phyloP scores from a whole-genome alignment of 495 filamentous ascomycete genomes.

The Hamigera avellanea region DNA sequence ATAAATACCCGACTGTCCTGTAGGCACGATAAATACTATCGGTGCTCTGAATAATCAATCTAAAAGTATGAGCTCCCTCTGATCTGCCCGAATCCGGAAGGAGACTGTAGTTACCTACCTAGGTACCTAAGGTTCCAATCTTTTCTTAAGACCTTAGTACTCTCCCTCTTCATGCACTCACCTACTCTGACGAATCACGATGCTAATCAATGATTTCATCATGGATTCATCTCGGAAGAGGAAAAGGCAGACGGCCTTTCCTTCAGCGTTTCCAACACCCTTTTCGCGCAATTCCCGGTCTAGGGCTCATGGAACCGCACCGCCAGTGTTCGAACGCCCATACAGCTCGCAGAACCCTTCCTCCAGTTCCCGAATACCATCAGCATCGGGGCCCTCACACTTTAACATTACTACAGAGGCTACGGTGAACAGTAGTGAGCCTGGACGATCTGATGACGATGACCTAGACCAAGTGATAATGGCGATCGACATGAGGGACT shows the following conservation, averaged over 20 bases:
- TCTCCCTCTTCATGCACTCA: too few relatives aligned
- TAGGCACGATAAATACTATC: too few relatives aligned
- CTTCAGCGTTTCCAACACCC: neutral
- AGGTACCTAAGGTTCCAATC: too few relatives aligned
- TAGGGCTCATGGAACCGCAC: neutral
- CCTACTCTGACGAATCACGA: too few relatives aligned
- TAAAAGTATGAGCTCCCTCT: too few relatives aligned
- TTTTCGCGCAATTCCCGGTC: neutral
- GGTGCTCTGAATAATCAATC: too few relatives aligned
- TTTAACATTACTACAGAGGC: constrained; percentile 6
- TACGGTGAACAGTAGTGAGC: constrained; percentile 1
- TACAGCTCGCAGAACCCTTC: neutral
- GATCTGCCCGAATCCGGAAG: too few relatives aligned
- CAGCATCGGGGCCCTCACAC: constrained; percentile 4
- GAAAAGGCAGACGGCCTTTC: neutral
- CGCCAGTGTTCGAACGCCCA: neutral
- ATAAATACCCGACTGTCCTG: too few relatives aligned
- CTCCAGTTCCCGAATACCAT: constrained; percentile 1
- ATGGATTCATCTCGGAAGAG: neutral
- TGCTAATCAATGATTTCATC: neutral
- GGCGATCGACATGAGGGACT: constrained; percentile 66
- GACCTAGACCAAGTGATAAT: constrained; percentile 66
- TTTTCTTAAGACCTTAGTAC: too few relatives aligned
- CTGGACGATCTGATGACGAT: constrained; percentile 30
- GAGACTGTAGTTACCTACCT: too few relatives aligned